Evolutionary conservation across 2,329 filamentous ascomycete species (phyloP), one percentile per base, ranked within the genome.

Genomic region (Trichoderma harzianum): DNA sequence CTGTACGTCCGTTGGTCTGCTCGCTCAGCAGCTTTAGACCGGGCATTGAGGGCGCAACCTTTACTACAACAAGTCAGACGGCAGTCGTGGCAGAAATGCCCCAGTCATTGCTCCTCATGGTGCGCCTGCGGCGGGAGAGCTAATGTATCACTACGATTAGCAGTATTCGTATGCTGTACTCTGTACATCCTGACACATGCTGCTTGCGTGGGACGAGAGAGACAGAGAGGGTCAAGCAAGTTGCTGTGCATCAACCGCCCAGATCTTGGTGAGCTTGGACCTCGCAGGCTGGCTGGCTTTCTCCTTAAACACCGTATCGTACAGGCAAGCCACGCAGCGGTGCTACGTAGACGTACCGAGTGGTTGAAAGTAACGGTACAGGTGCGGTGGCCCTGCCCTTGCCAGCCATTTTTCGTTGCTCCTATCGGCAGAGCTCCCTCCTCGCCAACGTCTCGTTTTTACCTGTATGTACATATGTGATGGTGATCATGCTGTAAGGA

Each of bases 61-160:
- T 24, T 34, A 26, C n/a, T 43, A 60, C n/a, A 36, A 43, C 57
- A 47, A 55, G 32, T 57, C 43, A 69, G 36, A 47, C 32, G n/a
- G 30, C 32, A 47, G 18, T 14, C 28, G 8, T 11, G 18, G 47
- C 47, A 58, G 51, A 62, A 51, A 3, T n/a, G 12, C 39, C 66
- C 65, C 24, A 26, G 26, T 47, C 57, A 28, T 51, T 51, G 53
- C 24, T 51, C n/a, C n/a, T 51, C 39, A 51, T n/a, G n/a, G 34
- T 58, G 69, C 57, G 65, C 53, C 63, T 73, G 68, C 67, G 70
- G 70, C 73, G 72, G 74, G 73, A 75, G 71, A 72, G 74, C 75
- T 74, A 75, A 76, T 72, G 74, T 74, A 73, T 61, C 70, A 58
- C 57, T 34, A 58, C 70, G 47, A 47, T 47, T 47, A 47, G 65